A percentile compares a stretch with the other conserved stretches of the same genome.
These are phyloP conservation scores for Myriosclerotinia scirpicola DNA, from an alignment of 2,329 filamentous ascomycete species.

Conservation along the genomic window DNA sequence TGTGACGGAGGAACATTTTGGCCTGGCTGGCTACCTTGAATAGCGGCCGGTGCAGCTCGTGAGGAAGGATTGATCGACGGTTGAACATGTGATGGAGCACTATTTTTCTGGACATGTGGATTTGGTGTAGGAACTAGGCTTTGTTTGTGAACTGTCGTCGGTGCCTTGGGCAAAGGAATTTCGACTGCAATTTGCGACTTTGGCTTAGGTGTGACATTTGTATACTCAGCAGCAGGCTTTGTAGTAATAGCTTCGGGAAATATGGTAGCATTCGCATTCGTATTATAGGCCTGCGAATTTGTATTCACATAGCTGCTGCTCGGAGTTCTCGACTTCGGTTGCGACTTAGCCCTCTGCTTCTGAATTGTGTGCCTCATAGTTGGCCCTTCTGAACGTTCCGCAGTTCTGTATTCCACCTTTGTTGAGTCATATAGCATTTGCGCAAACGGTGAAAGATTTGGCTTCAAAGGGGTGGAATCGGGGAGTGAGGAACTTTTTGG, in stretches of 20 bases:
- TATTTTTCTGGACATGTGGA: background rate
- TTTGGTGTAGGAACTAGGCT: background rate
- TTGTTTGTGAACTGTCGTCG: background rate
- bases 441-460: slow-evolving; percentile 39
- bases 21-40: background rate
- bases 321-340: slow-evolving; percentile 28
- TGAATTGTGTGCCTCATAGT: slow-evolving; percentile 18
- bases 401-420: slow-evolving; percentile 27
- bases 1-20: slow-evolving; percentile 23
- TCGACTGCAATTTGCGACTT: slow-evolving; percentile 33
- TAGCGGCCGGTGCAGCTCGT: background rate
- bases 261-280: slow-evolving; percentile 16
- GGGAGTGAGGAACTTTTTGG: slow-evolving; percentile 38
- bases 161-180: slow-evolving; percentile 29
- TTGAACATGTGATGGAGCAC: background rate
- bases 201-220: slow-evolving; percentile 43
- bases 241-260: slow-evolving; percentile 18
- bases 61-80: background rate
- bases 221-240: slow-evolving; percentile 22
- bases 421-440: slow-evolving; percentile 40
- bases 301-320: slow-evolving; percentile 8
- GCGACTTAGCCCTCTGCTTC: slow-evolving; percentile 29
- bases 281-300: slow-evolving; percentile 12
- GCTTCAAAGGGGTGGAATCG: slow-evolving; percentile 26
- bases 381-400: slow-evolving; percentile 8